phyloP scores from a whole-genome alignment of 2,329 filamentous ascomycete genomes.

The Thielaviopsis populi region DNA sequence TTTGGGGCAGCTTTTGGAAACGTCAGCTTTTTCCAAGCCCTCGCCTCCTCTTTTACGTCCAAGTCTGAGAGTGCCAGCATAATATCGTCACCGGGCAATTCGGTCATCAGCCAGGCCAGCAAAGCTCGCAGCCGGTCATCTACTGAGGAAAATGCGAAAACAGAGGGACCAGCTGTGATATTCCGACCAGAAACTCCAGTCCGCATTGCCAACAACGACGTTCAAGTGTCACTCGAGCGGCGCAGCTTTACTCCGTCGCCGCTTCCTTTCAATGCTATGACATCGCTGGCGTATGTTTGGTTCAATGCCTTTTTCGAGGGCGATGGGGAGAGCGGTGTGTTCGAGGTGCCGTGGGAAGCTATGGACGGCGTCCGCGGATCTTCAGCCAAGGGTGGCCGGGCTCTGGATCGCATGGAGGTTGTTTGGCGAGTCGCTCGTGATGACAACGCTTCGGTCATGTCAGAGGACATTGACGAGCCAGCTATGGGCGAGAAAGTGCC shows the following conservation, averaged over 20 bases:
- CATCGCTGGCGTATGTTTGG: constrained; percentile 88
- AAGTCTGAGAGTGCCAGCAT: constrained; percentile 14
- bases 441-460: constrained; percentile 19
- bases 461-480: constrained; percentile 41
- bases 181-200: constrained; percentile 58
- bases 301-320: constrained; percentile 94
- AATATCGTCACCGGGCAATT: constrained; percentile 12
- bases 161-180: constrained; percentile 49
- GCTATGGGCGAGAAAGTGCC: constrained; percentile 50
- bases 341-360: constrained; percentile 43
- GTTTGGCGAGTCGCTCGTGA: constrained; percentile 50
- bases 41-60: constrained; percentile 15
- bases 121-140: constrained; percentile 10
- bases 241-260: constrained; percentile 63
- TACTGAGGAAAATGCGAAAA: constrained; percentile 14
- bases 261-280: constrained; percentile 78
- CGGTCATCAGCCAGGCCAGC: constrained; percentile 7
- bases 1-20: constrained; percentile 15
- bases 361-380: constrained; percentile 96
- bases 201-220: constrained; percentile 62
- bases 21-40: constrained; percentile 16
- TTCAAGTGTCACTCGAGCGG: constrained; percentile 81
- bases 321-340: constrained; percentile 42
- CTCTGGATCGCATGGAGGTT: constrained; percentile 68
- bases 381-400: constrained; percentile 62